Base-by-base conservation (phyloP, 331 rosid genomes). In the Acacia pycnantha region DNA sequence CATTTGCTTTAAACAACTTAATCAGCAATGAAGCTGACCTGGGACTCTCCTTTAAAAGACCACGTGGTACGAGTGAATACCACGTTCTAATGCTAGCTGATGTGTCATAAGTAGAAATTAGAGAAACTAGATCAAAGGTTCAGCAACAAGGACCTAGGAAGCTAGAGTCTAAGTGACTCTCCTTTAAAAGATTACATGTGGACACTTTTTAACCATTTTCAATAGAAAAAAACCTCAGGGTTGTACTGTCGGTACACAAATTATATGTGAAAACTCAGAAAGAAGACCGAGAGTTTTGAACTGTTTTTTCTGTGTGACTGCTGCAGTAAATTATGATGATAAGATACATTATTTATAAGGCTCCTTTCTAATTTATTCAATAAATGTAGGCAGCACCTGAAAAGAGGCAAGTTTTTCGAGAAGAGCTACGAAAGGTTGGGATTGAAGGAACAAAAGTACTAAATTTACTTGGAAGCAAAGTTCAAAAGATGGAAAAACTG, bases 401-500 rank as follows among this genome's bases (percentile, higher is more conserved):
- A 65, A 91, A 93, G 87, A 83, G 97, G 81, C 27, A 77, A 24
- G 89, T 86, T 21, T 93, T 93, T 78, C 76, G 35, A 10, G 44
- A 46, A 6, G 94, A 91, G 80, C 96, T 93, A 53, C 93, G 82
- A 41, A 88, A 76, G 83, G 96, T 91, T 70, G 94, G 97, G 44
- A 71, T 37, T 0, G 97, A 85, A 77, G 92, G 96, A 83, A 95
- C 97, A 15, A 91, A 91, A 86, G 82, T 93, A 22, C 80, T 93
- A 43, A 88, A 86, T 19, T 84, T 82, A 47, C 88, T 93, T 19
- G 97, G 94, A 82, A 88, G 90, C 88, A 93, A 93, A 84, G 78
- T 91, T 0, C 90, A 93, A 85, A 89, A 78, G 82, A 91, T 93
- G 94, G 97, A 93, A 70, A 93, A 87, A 44, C 53, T 93, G 53